These are phyloP conservation scores for Fusarium verrucosum DNA, from an alignment of 2,329 filamentous ascomycete genomes.

Conservation along the genomic window DNA sequence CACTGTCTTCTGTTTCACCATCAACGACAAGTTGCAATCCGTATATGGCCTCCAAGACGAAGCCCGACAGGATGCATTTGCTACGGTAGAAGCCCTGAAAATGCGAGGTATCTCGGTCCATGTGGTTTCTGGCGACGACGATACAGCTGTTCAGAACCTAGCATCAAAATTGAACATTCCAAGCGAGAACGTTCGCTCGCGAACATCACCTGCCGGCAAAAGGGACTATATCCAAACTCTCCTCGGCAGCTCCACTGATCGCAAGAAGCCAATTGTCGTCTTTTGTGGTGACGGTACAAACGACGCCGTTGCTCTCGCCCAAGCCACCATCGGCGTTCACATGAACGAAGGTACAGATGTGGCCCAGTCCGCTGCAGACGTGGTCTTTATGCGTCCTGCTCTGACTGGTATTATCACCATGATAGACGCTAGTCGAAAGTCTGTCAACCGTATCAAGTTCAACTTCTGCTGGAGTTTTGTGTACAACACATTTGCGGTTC, in stretches of 20 bases:
- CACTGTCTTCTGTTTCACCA: conserved; percentile 60
- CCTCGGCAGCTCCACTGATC: conserved; percentile 30
- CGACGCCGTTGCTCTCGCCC: conserved; percentile 76
- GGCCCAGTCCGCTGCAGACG: conserved; percentile 72
- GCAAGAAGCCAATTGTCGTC: conserved; percentile 58
- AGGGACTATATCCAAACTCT: conserved; percentile 55
- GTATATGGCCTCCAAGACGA: conserved; percentile 59
- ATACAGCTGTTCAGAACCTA: conserved; percentile 56
- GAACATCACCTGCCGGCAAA: conserved; percentile 58
- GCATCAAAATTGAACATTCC: conserved; percentile 55
- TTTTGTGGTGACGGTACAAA: conserved; percentile 85
- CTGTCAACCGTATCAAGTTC: conserved; percentile 64
- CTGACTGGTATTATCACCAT: conserved; percentile 66
- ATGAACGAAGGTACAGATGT: conserved; percentile 71
- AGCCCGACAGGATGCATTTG: conserved; percentile 54
- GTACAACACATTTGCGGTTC: conserved; percentile 75
- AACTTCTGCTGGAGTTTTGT: conserved; percentile 77
- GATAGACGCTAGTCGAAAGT: conserved; percentile 61
- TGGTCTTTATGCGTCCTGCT: conserved; percentile 68
- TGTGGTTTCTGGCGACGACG: conserved; percentile 63
- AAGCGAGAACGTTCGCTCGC: conserved; percentile 50
- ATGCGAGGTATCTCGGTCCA: conserved; percentile 55
- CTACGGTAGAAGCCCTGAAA: conserved; percentile 50
- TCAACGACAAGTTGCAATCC: conserved; percentile 50
- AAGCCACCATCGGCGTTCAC: conserved; percentile 76